Evolutionary conservation across 129 eudicot species (phyloP).

Genomic region (Escallonia rubra): DNA sequence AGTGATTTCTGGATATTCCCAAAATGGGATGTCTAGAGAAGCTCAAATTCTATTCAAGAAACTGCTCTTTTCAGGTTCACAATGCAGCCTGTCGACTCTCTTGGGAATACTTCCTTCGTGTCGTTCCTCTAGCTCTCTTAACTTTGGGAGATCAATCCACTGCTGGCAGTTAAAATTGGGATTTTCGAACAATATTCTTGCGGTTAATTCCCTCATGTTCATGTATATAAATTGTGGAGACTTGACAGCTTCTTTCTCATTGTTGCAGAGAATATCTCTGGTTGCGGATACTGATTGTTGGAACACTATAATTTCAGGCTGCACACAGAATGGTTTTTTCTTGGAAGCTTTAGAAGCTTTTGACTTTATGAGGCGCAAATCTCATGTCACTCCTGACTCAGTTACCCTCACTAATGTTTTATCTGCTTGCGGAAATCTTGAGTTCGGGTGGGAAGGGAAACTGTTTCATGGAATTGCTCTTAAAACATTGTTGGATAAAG

Average conservation of each 20-base stretch:
- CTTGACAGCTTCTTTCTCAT: conserved; percentile 29
- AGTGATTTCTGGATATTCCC: conserved; percentile 59
- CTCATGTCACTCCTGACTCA: conserved; percentile 32
- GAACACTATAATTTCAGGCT: conserved; percentile 57
- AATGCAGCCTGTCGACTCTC: conserved; percentile 45
- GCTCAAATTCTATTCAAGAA: conserved; percentile 49
- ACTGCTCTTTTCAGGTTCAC: conserved; percentile 20
- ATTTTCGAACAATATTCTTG: conserved; percentile 35
- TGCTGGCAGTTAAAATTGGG: conserved; percentile 57
- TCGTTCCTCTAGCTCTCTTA: conserved; percentile 40
- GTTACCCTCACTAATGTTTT: conserved; percentile 45
- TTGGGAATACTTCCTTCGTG: conserved; percentile 51
- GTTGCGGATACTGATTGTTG: conserved; percentile 49
- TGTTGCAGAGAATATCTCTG: conserved; percentile 21
- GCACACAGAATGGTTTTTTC: conserved; percentile 49
- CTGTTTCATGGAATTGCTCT: conserved; percentile 46
- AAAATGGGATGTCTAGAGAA: conserved; percentile 33
- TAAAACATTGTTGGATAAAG: conserved; percentile 31
- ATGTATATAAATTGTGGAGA: conserved; percentile 65
- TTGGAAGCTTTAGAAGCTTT: conserved; percentile 42
- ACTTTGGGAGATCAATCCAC: conserved; percentile 48
- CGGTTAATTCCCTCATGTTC: conserved; percentile 42
- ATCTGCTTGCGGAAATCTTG: conserved; percentile 60
- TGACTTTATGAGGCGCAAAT: conserved; percentile 40
- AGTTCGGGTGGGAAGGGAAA: conserved; percentile 33